Conservation (phyloP, 176 grass and related monocot species). For the Juncus effusus region DNA sequence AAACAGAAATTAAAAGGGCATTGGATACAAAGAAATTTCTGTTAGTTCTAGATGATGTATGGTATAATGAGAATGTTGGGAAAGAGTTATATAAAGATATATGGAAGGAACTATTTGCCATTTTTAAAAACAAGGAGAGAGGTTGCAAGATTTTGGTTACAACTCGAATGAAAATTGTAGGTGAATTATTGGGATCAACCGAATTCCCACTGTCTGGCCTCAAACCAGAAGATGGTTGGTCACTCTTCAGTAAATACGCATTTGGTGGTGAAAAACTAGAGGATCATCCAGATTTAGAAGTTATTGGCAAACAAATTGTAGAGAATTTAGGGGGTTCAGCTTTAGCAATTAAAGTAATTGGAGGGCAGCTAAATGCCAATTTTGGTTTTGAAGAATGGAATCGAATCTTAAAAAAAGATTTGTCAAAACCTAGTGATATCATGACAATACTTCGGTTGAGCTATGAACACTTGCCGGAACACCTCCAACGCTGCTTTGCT, state of each 20-base stretch:
- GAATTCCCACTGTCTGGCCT: not conserved
- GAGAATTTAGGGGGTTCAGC: too few relatives aligned
- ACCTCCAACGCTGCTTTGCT: not conserved
- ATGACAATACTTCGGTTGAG: not conserved
- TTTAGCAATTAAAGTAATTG: constrained; percentile 3
- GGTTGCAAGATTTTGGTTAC: not conserved
- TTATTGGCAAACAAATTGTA: not conserved
- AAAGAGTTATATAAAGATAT: too few relatives aligned
- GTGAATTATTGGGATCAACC: constrained; percentile 6
- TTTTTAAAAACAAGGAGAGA: too few relatives aligned
- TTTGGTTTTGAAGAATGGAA: constrained; percentile 20
- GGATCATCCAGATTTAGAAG: not conserved
- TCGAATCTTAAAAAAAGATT: not conserved
- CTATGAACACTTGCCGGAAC: too few relatives aligned
- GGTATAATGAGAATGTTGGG: too few relatives aligned
- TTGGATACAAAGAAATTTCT: too few relatives aligned
- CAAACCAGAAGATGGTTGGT: not conserved
- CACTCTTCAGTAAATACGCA: constrained; percentile 8
- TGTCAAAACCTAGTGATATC: not conserved
- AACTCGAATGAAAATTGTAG: not conserved
- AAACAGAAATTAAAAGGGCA: too few relatives aligned
- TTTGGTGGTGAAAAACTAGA: constrained; percentile 9
- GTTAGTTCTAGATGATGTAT: too few relatives aligned
- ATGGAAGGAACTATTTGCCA: too few relatives aligned
- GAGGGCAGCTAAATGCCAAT: not conserved